Conservation (phyloP, 192 early-diverging fungal species). For the Coemansia sp. region DNA sequence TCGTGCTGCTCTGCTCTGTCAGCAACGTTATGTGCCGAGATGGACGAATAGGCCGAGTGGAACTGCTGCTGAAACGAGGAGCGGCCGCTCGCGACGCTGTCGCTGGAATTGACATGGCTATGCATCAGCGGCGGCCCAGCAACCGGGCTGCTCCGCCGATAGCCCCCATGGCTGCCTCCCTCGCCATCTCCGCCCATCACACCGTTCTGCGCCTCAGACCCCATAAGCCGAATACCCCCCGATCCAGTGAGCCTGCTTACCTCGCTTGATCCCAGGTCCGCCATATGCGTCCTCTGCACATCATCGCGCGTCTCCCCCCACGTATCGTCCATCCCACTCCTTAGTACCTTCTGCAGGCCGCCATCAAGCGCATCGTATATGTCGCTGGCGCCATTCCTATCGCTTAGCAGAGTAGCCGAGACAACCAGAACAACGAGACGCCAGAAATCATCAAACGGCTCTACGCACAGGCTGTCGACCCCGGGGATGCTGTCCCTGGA, state of each 20-base stretch:
- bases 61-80: constrained; percentile 30
- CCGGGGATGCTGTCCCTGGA: constrained; percentile 32
- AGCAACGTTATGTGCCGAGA: constrained; percentile 8
- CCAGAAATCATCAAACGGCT: constrained; percentile 49
- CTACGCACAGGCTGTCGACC: constrained; percentile 20
- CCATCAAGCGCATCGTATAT: constrained; percentile 29
- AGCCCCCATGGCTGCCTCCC: too few species aligned
- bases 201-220: neutral
- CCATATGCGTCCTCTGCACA: neutral
- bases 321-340: constrained; percentile 26
- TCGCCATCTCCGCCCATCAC: neutral
- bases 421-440: constrained; percentile 39
- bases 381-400: constrained; percentile 27
- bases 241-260: constrained; percentile 3
- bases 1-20: neutral
- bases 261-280: constrained; percentile 7
- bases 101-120: constrained; percentile 6
- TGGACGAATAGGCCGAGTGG: constrained; percentile 34
- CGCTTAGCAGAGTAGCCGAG: constrained; percentile 39
- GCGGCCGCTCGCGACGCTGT: constrained; percentile 25
- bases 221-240: constrained; percentile 8
- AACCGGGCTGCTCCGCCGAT: too few species aligned
- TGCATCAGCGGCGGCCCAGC: neutral
- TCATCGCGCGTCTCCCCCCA: constrained; percentile 16
- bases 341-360: constrained; percentile 13